These are phyloP conservation scores for Capronia coronata DNA, from an alignment of 2,329 filamentous ascomycete genomes.

Conservation along the genomic window DNA sequence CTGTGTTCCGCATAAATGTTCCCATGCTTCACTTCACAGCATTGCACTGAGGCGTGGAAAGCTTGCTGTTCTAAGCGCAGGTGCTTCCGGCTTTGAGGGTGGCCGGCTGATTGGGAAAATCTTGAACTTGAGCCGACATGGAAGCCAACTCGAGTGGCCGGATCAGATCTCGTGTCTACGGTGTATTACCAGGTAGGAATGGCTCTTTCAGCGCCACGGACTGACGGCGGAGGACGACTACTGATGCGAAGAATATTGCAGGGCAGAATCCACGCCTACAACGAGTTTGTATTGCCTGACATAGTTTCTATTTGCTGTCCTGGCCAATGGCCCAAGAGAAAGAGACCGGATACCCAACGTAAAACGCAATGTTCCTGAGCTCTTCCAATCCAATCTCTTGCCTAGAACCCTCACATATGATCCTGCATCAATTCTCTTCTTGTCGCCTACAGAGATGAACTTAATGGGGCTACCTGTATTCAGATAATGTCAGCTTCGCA, in stretches of 20 bases:
- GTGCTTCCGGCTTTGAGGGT: not conserved
- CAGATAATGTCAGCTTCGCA: slow-evolving; percentile 9
- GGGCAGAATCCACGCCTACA: not conserved
- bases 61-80: not conserved
- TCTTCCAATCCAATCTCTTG: too few species aligned
- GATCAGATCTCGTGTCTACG: not conserved
- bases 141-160: too few species aligned
- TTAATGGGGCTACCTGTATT: slow-evolving; percentile 2
- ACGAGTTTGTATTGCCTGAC: not conserved
- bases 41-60: not conserved
- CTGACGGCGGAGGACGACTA: not conserved
- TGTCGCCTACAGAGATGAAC: too few species aligned
- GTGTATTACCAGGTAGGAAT: not conserved
- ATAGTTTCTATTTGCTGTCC: not conserved
- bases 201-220: not conserved
- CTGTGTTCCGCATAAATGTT: too few species aligned
- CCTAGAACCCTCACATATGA: too few species aligned
- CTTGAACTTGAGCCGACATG: too few species aligned
- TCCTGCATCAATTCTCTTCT: too few species aligned
- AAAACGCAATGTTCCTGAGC: too few species aligned
- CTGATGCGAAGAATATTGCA: not conserved
- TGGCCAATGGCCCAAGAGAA: too few species aligned
- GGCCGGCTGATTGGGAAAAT: not conserved
- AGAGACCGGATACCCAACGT: too few species aligned
- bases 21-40: not conserved